phyloP scores from a whole-genome alignment of 2,329 filamentous ascomycete species.

The Aspergillus sp. region DNA sequence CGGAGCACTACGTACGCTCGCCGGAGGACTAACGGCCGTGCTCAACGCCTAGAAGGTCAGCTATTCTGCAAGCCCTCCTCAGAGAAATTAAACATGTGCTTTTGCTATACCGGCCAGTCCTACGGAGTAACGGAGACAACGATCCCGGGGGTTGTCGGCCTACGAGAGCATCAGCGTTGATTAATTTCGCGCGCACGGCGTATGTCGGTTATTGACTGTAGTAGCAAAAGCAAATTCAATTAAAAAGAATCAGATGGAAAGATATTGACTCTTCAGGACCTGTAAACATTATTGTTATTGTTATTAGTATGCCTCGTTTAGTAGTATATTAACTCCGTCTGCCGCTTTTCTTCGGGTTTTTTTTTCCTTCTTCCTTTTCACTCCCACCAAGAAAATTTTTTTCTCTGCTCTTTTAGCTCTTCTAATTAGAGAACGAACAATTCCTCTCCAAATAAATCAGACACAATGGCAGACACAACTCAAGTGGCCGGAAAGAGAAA shows the following conservation, averaged over 20 bases:
- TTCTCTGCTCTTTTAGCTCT: conserved; percentile 5
- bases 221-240: background rate
- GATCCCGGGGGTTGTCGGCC: background rate
- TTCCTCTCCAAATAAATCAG: conserved; percentile 3
- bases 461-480: conserved; percentile 27
- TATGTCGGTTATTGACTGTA: background rate
- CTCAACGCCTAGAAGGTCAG: no score
- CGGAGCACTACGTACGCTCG: no score
- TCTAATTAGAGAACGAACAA: background rate
- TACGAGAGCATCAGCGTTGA: background rate
- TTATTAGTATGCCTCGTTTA: no score
- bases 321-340: background rate
- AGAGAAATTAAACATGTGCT: no score
- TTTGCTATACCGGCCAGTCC: background rate
- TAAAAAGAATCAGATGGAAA: background rate
- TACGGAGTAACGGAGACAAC: background rate
- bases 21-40: no score
- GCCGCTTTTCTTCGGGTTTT: background rate
- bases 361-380: conserved; percentile 3
- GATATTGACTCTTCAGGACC: background rate
- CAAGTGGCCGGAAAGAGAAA: conserved; percentile 33
- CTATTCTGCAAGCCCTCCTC: no score
- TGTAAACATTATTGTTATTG: no score
- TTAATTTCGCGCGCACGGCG: background rate
- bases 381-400: background rate